Evolutionary conservation across 148 eudicot species (phyloP).

Genomic region (Cornus kousa): DNA sequence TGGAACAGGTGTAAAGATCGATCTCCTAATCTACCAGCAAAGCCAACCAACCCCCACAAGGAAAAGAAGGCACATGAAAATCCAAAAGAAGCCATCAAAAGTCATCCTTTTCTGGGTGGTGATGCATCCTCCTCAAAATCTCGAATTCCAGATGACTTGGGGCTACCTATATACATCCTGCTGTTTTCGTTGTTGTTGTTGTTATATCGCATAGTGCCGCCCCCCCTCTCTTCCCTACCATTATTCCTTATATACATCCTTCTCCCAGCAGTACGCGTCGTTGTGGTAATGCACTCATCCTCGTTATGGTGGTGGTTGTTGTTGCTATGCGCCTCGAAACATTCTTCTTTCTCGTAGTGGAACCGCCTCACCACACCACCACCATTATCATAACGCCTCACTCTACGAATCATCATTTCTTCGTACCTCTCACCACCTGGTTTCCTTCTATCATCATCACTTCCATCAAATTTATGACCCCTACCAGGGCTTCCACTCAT

Average conservation of each 20-base stretch:
- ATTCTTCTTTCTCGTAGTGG: constrained; percentile 22
- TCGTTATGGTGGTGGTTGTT: constrained; percentile 1
- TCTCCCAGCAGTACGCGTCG: constrained; percentile 22
- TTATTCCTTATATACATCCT: constrained; percentile 27
- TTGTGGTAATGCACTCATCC: constrained; percentile 11
- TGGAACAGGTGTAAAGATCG: not conserved
- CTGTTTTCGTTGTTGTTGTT: not conserved
- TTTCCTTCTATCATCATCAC: constrained; percentile 36
- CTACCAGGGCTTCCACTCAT: constrained; percentile 27
- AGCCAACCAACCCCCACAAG: not conserved
- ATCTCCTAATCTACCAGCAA: constrained; percentile 10
- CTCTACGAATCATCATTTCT: constrained; percentile 40
- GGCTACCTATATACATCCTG: constrained; percentile 27
- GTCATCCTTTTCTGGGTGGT: constrained; percentile 21
- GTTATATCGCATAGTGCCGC: constrained; percentile 22
- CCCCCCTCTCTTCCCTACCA: constrained; percentile 31
- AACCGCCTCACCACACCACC: constrained; percentile 40
- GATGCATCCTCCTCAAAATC: constrained; percentile 28
- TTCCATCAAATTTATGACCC: constrained; percentile 29
- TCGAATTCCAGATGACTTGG: constrained; percentile 22
- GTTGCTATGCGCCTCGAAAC: constrained; percentile 17
- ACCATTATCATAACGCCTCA: constrained; percentile 34
- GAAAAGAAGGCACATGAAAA: not conserved
- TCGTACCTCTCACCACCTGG: constrained; percentile 38
- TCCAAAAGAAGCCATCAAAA: not conserved